Base-by-base conservation (phyloP, 352 stramenopile genomes). In the Blastocystis sp. region DNA sequence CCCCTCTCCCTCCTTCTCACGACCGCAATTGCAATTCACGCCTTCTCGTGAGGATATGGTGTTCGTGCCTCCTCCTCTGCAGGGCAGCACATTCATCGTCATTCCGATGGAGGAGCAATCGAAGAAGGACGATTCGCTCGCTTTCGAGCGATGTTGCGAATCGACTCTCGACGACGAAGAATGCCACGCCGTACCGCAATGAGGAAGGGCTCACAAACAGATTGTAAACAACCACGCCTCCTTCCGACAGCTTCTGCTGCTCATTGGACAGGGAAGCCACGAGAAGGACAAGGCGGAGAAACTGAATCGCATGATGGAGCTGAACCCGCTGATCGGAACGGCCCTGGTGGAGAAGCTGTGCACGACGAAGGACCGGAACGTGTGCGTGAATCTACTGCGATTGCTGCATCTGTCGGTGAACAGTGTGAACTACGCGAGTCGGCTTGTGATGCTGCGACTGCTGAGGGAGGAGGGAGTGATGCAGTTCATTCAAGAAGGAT, bases 31-130 rank as follows among this genome's bases (percentile, higher is more conserved):
- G 10, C 24, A 54, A 21, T 24, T 65, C 60, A 11, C 4, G 54
- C 45, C 71, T n/a, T 68, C 38, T 43, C 71, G 71, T 14, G 71
- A 81, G 14, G 45, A 63, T 19, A 34, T 81, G n/a, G n/a, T 21
- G 24, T 65, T 81, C 60, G 24, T 81, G n/a, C 71, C 42, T 65
- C 71, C 71, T 19, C 45, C 71, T 43, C 71, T 65, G 4, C 24
- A 19, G 7, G 64, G 48, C 3, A 10, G 24, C 14, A 66, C 71
- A 3, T 60, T 65, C 28, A 28, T 81, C 54, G 64, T 28, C 28
- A 10, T 60, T 42, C 71, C 71, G 6, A 42, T 65, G 2, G 34
- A n/a, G 1, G 2, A 65, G 10, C n/a, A 54, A 21, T 40, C 38
- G 64, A 11, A 19, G 42, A 79, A 79, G 40, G 28, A 60, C 59